phyloP scores from a whole-genome alignment of 2,329 filamentous ascomycete genomes.

The Reticulascus tulasneorum region DNA sequence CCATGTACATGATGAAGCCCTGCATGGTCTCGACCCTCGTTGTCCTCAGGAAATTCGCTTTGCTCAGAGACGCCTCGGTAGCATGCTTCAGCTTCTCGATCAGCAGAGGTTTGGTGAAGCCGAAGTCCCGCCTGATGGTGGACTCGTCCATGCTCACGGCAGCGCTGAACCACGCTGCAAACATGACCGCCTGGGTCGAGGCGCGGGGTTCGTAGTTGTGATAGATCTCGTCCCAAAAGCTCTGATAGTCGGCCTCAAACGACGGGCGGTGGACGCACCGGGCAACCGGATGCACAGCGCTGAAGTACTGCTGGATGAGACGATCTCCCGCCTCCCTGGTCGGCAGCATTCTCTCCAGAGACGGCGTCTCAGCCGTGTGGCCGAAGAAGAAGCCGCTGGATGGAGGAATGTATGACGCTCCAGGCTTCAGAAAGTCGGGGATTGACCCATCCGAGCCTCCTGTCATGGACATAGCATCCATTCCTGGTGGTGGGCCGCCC shows the following conservation, averaged over 20 bases:
- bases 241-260: conserved; percentile 60
- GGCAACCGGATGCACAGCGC: conserved; percentile 64
- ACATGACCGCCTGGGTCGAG: conserved; percentile 65
- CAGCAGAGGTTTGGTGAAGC: conserved; percentile 49
- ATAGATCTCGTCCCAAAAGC: conserved; percentile 61
- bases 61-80: conserved; percentile 62
- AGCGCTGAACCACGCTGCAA: conserved; percentile 66
- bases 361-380: conserved; percentile 40
- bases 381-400: conserved; percentile 65
- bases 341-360: conserved; percentile 59
- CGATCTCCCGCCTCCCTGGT: conserved; percentile 53
- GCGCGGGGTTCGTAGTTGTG: conserved; percentile 57
- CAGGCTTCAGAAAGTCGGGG: conserved; percentile 59
- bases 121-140: conserved; percentile 47
- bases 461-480: conserved; percentile 18
- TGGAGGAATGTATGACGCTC: conserved; percentile 63
- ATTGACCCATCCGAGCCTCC: conserved; percentile 23
- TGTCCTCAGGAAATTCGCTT: conserved; percentile 68
- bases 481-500: conserved; percentile 12
- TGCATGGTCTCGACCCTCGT: conserved; percentile 70
- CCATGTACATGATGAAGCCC: conserved; percentile 72
- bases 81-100: conserved; percentile 61
- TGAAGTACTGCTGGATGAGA: conserved; percentile 64
- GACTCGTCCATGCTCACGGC: conserved; percentile 61
- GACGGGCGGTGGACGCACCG: conserved; percentile 64